These are phyloP conservation scores for Alternaria sp. DNA, from an alignment of 2,329 filamentous ascomycete genomes.

Conservation along the genomic window DNA sequence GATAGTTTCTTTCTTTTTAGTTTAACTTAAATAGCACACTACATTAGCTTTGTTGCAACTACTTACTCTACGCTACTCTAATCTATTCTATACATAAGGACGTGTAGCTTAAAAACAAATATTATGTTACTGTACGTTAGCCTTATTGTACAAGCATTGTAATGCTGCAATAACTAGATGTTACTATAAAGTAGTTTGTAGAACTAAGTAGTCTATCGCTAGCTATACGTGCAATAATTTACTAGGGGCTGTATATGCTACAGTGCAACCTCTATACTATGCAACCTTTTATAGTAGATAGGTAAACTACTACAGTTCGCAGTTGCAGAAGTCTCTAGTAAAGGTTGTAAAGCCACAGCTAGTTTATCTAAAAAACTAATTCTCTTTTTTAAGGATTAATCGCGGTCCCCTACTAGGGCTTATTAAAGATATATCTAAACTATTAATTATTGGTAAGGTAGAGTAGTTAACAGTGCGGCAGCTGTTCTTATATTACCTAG, in stretches of 20 bases:
- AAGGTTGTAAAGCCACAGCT: background rate
- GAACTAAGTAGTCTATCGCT: slow-evolving; percentile 23
- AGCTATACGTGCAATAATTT: background rate
- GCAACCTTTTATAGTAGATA: background rate
- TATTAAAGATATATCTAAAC: background rate
- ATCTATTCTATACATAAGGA: slow-evolving; percentile 5
- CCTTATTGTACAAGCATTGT: slow-evolving; percentile 30
- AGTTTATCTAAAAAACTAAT: background rate
- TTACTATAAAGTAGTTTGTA: slow-evolving; percentile 20
- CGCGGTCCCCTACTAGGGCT: background rate
- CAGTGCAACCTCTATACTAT: background rate
- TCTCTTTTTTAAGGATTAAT: background rate
- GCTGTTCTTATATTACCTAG: background rate
- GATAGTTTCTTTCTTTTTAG: slow-evolving; percentile 66
- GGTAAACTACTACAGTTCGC: background rate
- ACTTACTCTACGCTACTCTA: slow-evolving; percentile 18
- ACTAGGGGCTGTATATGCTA: background rate
- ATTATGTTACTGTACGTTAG: slow-evolving; percentile 8
- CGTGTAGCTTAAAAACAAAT: slow-evolving; percentile 6
- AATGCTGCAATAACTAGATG: slow-evolving; percentile 29
- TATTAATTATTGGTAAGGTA: background rate
- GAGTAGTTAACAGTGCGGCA: background rate
- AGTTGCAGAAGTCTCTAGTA: background rate
- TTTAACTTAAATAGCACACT: slow-evolving; percentile 56
- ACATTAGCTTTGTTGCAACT: slow-evolving; percentile 51